Conservation (phyloP, 2,329 filamentous ascomycete genomes). For the Samsoniella hepiali region DNA sequence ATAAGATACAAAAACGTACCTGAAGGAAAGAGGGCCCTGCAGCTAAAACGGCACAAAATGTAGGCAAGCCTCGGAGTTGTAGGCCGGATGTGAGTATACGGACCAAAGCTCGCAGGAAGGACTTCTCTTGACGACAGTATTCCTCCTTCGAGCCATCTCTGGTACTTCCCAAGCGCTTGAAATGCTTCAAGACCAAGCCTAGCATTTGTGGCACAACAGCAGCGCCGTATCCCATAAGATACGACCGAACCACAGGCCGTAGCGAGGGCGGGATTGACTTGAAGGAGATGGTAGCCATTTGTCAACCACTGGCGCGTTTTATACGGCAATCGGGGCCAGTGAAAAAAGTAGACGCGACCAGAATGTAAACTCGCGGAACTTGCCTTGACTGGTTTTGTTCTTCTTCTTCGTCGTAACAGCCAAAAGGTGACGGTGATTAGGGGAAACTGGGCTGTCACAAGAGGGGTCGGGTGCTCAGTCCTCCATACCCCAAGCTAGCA, state of each 20-base stretch:
- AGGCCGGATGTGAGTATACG: constrained; percentile 49
- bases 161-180: constrained; percentile 36
- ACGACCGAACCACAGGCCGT: constrained; percentile 56
- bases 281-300: constrained; percentile 22
- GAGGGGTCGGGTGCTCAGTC: neutral
- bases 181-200: constrained; percentile 50
- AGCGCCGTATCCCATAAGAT: constrained; percentile 58
- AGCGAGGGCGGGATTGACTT: constrained; percentile 45
- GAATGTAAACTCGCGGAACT: neutral
- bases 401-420: neutral
- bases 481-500: neutral
- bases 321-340: neutral
- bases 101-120: constrained; percentile 33
- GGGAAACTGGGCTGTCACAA: too few species aligned
- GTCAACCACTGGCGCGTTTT: neutral
- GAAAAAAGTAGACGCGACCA: neutral
- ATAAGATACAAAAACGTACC: constrained; percentile 36
- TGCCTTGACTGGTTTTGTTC: neutral
- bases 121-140: constrained; percentile 25
- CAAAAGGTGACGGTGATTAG: neutral
- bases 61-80: constrained; percentile 57
- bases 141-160: constrained; percentile 27
- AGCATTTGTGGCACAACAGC: constrained; percentile 55
- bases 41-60: constrained; percentile 59
- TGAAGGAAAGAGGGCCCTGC: constrained; percentile 59